These are phyloP conservation scores for Murraya koenigii DNA, from an alignment of 345 rosid genomes.

Conservation along the genomic window DNA sequence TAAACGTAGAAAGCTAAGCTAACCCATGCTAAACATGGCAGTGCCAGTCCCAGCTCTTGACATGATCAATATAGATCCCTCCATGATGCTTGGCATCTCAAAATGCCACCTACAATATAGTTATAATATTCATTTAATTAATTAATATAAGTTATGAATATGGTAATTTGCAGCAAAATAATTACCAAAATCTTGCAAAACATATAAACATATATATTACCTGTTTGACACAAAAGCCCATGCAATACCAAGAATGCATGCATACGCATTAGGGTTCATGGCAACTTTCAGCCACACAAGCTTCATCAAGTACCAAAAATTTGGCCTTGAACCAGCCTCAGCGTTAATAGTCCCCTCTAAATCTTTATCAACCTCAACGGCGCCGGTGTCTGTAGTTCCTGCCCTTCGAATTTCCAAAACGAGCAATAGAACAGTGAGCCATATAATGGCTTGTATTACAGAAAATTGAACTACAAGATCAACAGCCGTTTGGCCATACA, in stretches of 20 bases:
- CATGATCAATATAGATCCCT: slow-evolving; percentile 69
- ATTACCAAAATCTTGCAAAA: background rate
- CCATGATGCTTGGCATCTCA: slow-evolving; percentile 77
- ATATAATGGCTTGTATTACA: slow-evolving; percentile 63
- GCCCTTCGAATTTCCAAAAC: slow-evolving; percentile 62
- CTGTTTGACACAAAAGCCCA: slow-evolving; percentile 78
- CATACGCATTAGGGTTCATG: slow-evolving; percentile 65
- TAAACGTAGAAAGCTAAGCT: slow-evolving; percentile 4
- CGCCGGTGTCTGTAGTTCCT: background rate
- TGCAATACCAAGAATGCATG: slow-evolving; percentile 65
- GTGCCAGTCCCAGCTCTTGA: slow-evolving; percentile 95
- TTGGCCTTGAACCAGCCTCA: slow-evolving; percentile 8
- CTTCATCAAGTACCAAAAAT: slow-evolving; percentile 49
- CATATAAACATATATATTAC: slow-evolving; percentile 18
- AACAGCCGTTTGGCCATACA: slow-evolving; percentile 70
- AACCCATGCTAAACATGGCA: slow-evolving; percentile 96
- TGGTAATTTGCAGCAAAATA: background rate
- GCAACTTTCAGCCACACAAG: slow-evolving; percentile 57
- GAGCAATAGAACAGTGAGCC: slow-evolving; percentile 68
- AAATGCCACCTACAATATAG: slow-evolving; percentile 61
- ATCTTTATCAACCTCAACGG: background rate
- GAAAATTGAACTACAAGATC: slow-evolving; percentile 76
- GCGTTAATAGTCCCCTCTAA: slow-evolving; percentile 14
- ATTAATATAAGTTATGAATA: background rate
- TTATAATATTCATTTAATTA: background rate